Conservation (phyloP, 73 alveolate genomes). For the Uronychia binucleata region DNA sequence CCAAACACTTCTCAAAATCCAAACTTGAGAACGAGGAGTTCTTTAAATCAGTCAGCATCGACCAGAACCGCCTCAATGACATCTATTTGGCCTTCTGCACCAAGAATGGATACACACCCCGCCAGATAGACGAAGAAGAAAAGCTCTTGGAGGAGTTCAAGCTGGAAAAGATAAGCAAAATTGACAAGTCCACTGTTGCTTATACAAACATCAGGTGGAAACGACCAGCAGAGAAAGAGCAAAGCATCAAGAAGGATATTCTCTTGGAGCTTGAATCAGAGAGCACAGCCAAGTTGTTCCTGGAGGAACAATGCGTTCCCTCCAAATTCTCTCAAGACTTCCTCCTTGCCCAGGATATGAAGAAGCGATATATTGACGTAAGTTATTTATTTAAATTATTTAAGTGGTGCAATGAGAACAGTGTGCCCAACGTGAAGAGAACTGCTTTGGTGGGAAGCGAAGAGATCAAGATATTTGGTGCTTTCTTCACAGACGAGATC, state of each 20-base stretch:
- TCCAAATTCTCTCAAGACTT: neutral
- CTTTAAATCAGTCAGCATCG: neutral
- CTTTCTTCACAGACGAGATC: neutral
- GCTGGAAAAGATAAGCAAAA: neutral
- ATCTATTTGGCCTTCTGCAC: neutral
- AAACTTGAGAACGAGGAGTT: neutral
- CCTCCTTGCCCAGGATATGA: neutral
- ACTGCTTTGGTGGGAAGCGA: neutral
- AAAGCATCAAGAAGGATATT: neutral
- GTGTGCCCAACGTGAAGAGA: neutral
- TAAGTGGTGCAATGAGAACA: neutral
- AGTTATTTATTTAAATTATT: neutral
- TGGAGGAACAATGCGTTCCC: neutral
- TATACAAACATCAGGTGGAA: neutral
- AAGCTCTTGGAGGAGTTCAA: neutral
- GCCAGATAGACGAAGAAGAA: neutral
- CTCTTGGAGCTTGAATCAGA: neutral
- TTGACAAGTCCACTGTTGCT: neutral
- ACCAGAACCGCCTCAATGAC: neutral
- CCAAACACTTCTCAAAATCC: neutral
- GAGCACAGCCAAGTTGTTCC: neutral
- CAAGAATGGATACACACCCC: neutral
- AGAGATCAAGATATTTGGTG: neutral
- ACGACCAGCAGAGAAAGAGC: neutral
- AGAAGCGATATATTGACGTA: neutral